Conservation (phyloP, 331 rosid genomes). For the Quercus tomentella region DNA sequence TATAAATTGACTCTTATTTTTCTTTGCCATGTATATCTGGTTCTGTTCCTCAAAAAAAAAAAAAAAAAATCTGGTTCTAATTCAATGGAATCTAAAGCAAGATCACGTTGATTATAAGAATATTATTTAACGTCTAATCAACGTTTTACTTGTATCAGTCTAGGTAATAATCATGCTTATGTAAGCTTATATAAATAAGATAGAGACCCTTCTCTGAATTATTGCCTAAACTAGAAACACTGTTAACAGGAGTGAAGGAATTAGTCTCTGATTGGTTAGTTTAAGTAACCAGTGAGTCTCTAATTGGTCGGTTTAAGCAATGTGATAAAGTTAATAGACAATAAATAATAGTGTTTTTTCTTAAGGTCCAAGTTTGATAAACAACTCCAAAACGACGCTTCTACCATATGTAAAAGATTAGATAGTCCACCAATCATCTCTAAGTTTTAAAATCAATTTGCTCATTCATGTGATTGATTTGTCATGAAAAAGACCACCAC, state of each 20-base stretch:
- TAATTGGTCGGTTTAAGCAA: conserved; percentile 8
- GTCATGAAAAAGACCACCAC: neutral
- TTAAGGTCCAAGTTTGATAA: conserved; percentile 64
- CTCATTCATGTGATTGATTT: neutral
- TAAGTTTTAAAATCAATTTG: neutral
- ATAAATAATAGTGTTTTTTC: conserved; percentile 13
- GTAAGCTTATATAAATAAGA: conserved; percentile 5
- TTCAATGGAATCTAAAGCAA: conserved; percentile 10
- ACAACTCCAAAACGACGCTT: conserved; percentile 41
- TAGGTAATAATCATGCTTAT: conserved; percentile 14
- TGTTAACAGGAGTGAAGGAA: conserved; percentile 3
- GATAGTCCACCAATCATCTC: conserved; percentile 19
- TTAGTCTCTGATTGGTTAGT: conserved; percentile 19
- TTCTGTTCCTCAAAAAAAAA: no score
- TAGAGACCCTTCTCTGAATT: conserved; percentile 2
- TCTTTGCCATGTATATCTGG: no score
- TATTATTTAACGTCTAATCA: neutral
- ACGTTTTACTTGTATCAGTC: neutral
- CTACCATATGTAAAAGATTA: neutral
- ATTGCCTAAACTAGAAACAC: neutral
- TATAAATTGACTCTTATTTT: no score
- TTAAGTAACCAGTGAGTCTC: neutral
- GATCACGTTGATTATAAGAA: neutral
- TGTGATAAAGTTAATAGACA: neutral
- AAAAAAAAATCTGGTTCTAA: neutral